Evolutionary conservation across 2,329 filamentous ascomycete species (phyloP), one percentile per base, ranked within the genome.

Genomic region (Penicillium sp.): DNA sequence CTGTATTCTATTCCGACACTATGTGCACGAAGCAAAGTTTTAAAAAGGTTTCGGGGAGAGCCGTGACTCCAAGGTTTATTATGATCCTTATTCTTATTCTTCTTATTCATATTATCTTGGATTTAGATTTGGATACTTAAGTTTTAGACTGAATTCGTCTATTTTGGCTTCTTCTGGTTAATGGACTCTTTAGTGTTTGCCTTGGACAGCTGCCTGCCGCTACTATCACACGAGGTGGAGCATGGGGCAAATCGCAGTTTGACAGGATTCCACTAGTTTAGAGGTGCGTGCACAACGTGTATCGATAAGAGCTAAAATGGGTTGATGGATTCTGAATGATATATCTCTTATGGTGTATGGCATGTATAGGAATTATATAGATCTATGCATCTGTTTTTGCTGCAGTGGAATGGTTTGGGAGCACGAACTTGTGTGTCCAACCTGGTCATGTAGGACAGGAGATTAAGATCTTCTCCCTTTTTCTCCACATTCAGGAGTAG

Each of bases 361-460:
- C 18, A n/a, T 26, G 22, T 18, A 29, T 33, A 5, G 6, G 22
- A 25, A 35, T 20, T 20, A 18, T 20, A 40, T 41, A 42, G 40
- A 42, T 42, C 12, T 42, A 25, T 40, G 11, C 6, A 15, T 31
- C 14, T 22, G n/a, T n/a, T 25, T 42, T 42, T 14, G 12, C 20
- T 22, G 23, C 37, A 22, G 18, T 42, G 40, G 8, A 42, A 12
- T 42, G 40, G 40, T 9, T 25, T 22, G 40, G 40, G 40, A 42
- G 40, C 44, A 51, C 51, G 8, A 35, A 18, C 6, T 42, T 53
- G 49, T 63, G 49, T 63, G 49, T 61, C 58, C 61, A 60, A 29
- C 46, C 29, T 14, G 29, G 43, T 22, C 42, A 35, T 49, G 37
- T 41, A 45, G 27, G 42, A 49, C 44, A 53, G 29, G 18, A 50